These are phyloP conservation scores for Beauveria sp. DNA, from an alignment of 2,329 filamentous ascomycete genomes.

Conservation along the genomic window DNA sequence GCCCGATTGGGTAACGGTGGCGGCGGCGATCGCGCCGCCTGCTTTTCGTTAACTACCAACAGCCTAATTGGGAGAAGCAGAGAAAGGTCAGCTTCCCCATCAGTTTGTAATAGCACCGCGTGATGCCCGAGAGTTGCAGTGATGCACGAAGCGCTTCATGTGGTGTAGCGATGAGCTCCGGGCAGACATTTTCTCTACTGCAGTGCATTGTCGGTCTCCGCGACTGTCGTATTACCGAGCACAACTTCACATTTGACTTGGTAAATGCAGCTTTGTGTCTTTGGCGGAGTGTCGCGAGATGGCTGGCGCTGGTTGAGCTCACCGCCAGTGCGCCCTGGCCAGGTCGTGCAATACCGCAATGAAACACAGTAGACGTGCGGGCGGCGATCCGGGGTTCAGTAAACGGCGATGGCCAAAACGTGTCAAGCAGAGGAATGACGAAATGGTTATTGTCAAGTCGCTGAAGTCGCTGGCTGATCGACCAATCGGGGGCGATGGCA, in stretches of 20 bases:
- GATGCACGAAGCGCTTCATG: background rate
- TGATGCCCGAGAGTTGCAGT: background rate
- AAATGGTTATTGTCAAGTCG: too few species aligned
- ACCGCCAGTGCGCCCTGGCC: too few species aligned
- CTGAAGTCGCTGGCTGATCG: too few species aligned
- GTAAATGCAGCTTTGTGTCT: background rate
- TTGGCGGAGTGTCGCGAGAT: background rate
- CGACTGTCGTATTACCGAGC: background rate
- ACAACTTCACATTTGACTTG: background rate
- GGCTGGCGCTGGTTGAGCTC: background rate
- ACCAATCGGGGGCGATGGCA: too few species aligned
- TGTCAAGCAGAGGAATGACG: too few species aligned
- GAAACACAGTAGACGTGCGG: too few species aligned
- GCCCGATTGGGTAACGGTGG: background rate
- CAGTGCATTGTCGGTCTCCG: background rate
- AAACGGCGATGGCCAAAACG: too few species aligned
- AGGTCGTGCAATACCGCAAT: too few species aligned
- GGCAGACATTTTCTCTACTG: background rate
- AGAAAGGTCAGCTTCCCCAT: background rate
- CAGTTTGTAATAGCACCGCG: background rate
- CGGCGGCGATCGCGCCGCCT: background rate
- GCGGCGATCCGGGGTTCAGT: background rate
- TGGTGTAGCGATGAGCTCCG: background rate
- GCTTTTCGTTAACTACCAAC: background rate
- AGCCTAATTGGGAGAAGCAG: conserved; percentile 1